Evolutionary conservation across 306 rosid species (phyloP), one percentile per base, ranked within the genome.

Genomic region (Inga laurina): DNA sequence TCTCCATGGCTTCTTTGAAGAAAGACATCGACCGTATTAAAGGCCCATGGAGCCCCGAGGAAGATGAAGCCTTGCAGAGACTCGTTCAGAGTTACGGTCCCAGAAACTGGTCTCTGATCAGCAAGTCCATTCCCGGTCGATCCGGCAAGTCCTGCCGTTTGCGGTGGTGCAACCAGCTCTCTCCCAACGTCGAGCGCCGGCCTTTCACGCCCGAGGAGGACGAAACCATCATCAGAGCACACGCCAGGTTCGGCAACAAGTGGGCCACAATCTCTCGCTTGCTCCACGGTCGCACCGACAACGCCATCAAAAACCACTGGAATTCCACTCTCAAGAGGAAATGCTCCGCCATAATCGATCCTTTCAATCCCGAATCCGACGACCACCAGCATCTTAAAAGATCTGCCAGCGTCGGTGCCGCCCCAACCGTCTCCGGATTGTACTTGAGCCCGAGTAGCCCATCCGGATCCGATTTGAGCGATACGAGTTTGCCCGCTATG

Each of bases 31-130:
- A 91, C 88, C 94, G 98, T 77, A 92, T 92, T 35, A 94, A 90
- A 82, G 98, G 98, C 2, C 94, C 98, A 12, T 94, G 98, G 98
- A 91, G 97, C 65, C 98, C 93, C 4, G 97, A 92, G 35, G 98
- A 94, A 35, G 98, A 94, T 57, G 94, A 92, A 49, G 85, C 91
- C 44, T 80, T 94, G 8, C 85, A 82, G 78, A 87, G 84, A 64
- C 91, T 94, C 12, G 94, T 94, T 2, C 88, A 90, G 43, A 84
- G 8, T 80, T 76, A 90, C 82, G 97, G 98, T 10, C 84, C 98
- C 0, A 89, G 93, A 68, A 91, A 89, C 86, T 94, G 98, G 98
- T 86, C 98, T 46, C 79, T 92, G 22, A 92, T 94, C 14, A 91
- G 98, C 88, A 94, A 92, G 74, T 91, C 95, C 45, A 92, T 94